Percentiles rank a stretch among this genome's conserved stretches.
These are phyloP conservation scores for Ceratocystis diversiconidia DNA, from an alignment of 2,329 filamentous ascomycete species.

Conservation along the genomic window DNA sequence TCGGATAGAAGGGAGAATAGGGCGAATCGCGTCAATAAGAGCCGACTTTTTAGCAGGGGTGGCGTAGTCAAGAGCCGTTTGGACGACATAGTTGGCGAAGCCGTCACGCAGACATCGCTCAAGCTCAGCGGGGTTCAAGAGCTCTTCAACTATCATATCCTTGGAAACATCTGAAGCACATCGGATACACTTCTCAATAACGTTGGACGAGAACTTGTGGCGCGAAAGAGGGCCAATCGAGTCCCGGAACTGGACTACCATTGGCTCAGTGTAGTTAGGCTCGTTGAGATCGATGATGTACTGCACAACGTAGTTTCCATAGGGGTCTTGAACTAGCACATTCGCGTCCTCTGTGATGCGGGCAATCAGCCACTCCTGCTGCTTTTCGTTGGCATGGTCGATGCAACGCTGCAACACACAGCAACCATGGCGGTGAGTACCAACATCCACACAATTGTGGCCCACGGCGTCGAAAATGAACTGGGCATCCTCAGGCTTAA, in stretches of 20 bases:
- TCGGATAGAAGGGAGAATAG: slow-evolving; percentile 70
- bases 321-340: slow-evolving; percentile 83
- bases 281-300: slow-evolving; percentile 96
- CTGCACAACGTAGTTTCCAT: slow-evolving; percentile 97
- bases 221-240: slow-evolving; percentile 61
- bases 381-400: slow-evolving; percentile 80
- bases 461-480: slow-evolving; percentile 97
- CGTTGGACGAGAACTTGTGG: slow-evolving; percentile 98
- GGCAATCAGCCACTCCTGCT: slow-evolving; percentile 74
- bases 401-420: slow-evolving; percentile 97
- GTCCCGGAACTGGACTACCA: slow-evolving; percentile 67
- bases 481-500: slow-evolving; percentile 67
- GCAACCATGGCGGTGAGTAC: slow-evolving; percentile 93
- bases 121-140: slow-evolving; percentile 59
- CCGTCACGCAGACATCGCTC: slow-evolving; percentile 82
- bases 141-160: slow-evolving; percentile 72
- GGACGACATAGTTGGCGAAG: slow-evolving; percentile 95
- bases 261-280: slow-evolving; percentile 70
- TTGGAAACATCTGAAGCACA: slow-evolving; percentile 63
- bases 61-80: slow-evolving; percentile 82
- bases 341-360: slow-evolving; percentile 84
- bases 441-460: slow-evolving; percentile 71
- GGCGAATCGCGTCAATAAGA: slow-evolving; percentile 72
- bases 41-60: slow-evolving; percentile 57
- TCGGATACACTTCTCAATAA: slow-evolving; percentile 90